Evolutionary conservation across 257 asterid species (phyloP).

Genomic region (Schizonepeta tenuifolia): DNA sequence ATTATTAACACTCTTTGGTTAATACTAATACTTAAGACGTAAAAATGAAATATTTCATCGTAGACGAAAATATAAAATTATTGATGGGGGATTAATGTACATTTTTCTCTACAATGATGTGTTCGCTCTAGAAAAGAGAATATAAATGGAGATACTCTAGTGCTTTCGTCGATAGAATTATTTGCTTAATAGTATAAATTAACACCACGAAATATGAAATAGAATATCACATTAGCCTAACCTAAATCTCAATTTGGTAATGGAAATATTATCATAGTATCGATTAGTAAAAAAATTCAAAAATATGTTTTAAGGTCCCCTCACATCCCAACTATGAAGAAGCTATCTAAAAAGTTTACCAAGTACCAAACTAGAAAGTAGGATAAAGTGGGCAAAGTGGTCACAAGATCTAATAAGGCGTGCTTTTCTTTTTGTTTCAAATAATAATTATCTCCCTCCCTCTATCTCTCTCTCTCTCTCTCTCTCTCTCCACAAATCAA

Average conservation of each 20-base stretch:
- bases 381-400: constrained; percentile 65
- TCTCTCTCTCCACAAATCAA: constrained; percentile 35
- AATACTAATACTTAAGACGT: too few species aligned
- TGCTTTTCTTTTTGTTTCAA: constrained; percentile 58
- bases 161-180: too few species aligned
- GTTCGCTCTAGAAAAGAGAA: too few species aligned
- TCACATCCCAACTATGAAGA: background rate
- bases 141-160: too few species aligned
- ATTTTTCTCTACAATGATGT: too few species aligned
- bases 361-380: constrained; percentile 32
- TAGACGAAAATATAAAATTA: too few species aligned
- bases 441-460: constrained; percentile 34
- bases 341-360: constrained; percentile 21
- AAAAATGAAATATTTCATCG: too few species aligned
- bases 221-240: background rate
- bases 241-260: background rate
- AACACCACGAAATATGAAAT: too few species aligned
- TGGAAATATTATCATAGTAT: background rate
- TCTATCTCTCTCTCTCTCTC: constrained; percentile 21
- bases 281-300: background rate
- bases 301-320: background rate
- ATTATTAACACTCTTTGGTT: too few species aligned
- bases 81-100: too few species aligned
- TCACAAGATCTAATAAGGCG: constrained; percentile 75
- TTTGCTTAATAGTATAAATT: too few species aligned